phyloP scores from a whole-genome alignment of 345 rosid genomes.

The Gossypium rotundifolium region DNA sequence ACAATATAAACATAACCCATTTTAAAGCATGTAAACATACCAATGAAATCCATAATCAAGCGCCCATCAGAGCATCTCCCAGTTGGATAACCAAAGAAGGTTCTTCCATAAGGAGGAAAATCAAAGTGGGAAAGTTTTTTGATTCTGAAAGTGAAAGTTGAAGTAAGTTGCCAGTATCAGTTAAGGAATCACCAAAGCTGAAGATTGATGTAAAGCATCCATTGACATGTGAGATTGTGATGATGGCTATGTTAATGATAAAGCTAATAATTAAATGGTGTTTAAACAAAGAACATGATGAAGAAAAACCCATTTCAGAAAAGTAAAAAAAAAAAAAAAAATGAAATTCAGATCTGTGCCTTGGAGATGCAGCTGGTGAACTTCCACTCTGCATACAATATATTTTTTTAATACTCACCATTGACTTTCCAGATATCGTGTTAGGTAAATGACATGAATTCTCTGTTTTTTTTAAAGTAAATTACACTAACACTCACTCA shows the following conservation, averaged over 20 bases:
- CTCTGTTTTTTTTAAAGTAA: too few species aligned
- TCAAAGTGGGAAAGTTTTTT: constrained; percentile 14
- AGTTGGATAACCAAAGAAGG: constrained; percentile 38
- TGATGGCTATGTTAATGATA: neutral
- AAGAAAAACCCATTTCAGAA: neutral
- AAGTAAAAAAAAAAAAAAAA: neutral
- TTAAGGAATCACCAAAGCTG: constrained; percentile 57
- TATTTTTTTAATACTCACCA: neutral
- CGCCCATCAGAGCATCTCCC: constrained; percentile 54
- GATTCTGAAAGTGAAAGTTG: constrained; percentile 9
- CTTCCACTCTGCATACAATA: neutral
- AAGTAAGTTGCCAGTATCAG: constrained; percentile 46
- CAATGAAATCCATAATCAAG: constrained; percentile 50
- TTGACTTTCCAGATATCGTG: too few species aligned
- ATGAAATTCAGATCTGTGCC: neutral
- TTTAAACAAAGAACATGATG: neutral
- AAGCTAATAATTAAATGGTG: neutral
- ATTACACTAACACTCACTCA: too few species aligned
- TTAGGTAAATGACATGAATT: too few species aligned
- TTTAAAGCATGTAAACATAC: constrained; percentile 14
- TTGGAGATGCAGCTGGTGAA: neutral
- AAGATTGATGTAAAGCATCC: constrained; percentile 28
- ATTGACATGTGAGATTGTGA: neutral
- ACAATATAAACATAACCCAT: neutral
- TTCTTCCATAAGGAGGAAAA: constrained; percentile 41